phyloP scores from a whole-genome alignment of 495 filamentous ascomycete species.

The Endocarpon pusillum region DNA sequence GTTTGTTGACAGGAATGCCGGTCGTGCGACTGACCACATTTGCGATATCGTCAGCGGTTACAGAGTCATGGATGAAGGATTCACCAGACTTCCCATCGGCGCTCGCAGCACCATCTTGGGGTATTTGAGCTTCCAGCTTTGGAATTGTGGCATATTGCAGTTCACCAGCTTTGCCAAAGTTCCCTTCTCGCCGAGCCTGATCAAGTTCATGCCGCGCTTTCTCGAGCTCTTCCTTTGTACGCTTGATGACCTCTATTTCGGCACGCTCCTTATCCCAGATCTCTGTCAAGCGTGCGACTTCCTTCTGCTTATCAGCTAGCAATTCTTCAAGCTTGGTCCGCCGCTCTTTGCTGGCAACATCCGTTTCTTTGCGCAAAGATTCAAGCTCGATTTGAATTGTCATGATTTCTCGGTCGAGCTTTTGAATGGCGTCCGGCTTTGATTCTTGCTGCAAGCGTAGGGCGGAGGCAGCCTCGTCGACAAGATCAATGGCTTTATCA shows the following conservation, averaged over 20 bases:
- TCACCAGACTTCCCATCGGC: conserved; percentile 24
- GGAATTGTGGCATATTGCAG: conserved; percentile 78
- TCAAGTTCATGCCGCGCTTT: conserved; percentile 71
- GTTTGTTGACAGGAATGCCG: conserved; percentile 78
- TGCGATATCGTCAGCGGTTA: conserved; percentile 85
- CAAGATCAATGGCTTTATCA: conserved; percentile 91
- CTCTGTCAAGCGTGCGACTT: conserved; percentile 46
- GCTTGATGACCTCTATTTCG: conserved; percentile 73
- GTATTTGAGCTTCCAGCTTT: conserved; percentile 55
- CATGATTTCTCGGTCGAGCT: conserved; percentile 84
- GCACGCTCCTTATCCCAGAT: conserved; percentile 81
- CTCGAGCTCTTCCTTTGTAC: conserved; percentile 69
- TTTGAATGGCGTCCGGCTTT: conserved; percentile 82
- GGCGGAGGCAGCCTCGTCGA: conserved; percentile 88
- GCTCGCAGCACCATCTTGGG: conserved; percentile 44
- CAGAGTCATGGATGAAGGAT: conserved; percentile 74
- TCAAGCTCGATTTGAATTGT: conserved; percentile 96
- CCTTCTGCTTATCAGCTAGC: conserved; percentile 55
- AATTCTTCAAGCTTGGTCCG: conserved; percentile 64
- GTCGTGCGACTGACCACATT: conserved; percentile 79
- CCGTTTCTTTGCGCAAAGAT: conserved; percentile 85
- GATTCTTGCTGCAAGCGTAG: conserved; percentile 89
- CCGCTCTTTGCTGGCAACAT: conserved; percentile 74
- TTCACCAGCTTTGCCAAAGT: conserved; percentile 78
- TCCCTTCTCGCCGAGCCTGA: conserved; percentile 72